Evolutionary conservation across 768 basidiomycete genomes (phyloP), one percentile per base, ranked within the genome.

Genomic region (Trametes cubensis): DNA sequence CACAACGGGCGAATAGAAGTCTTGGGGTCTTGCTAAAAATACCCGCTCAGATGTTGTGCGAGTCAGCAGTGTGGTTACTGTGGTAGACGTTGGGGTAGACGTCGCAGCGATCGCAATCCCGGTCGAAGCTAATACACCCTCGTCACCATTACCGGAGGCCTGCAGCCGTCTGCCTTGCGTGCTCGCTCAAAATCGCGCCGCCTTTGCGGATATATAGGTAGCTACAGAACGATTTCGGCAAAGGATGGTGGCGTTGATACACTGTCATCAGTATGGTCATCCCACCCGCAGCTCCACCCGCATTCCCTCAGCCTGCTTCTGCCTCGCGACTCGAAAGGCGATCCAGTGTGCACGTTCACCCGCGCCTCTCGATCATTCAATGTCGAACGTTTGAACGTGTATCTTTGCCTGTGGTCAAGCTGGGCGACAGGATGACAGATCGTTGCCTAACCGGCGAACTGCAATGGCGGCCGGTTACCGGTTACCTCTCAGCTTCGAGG

Each of bases 161-260:
- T 10, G 5, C 6, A 34, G 34, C 10, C 34, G 34, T 34, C 34
- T 17, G 38, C 20, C 51, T 52, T 38, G 52, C 39, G 40, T 25
- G 41, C 5, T 21, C 21, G 45, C 45, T 46, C 11, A 20, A 46
- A 6, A 46, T 46, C 45, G 45, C 10, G 34, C 11, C 34, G 20
- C 45, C 7, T 46, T 14, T 6, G 20, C 45, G 23, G n/a, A 23
- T 14, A 4, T 25, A 18, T 34, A 47, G 3, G 18, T 13, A 34
- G 6, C 44, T 28, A 34, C 28, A 15, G 34, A 46, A 21, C 47
- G 44, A 21, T 45, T 13, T 56, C 55, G 55, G 55, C 44, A 46
- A 46, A 47, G 45, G 55, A 46, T 56, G 34, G 55, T 56, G 55
- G 55, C 55, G 55, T 44, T 39, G 44, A 56, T 34, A 56, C 30